Percentiles rank a stretch among this genome's conserved stretches.
phyloP scores from a whole-genome alignment of 371 early-diverging fungal genomes.

The Blyttiomyces sp. region DNA sequence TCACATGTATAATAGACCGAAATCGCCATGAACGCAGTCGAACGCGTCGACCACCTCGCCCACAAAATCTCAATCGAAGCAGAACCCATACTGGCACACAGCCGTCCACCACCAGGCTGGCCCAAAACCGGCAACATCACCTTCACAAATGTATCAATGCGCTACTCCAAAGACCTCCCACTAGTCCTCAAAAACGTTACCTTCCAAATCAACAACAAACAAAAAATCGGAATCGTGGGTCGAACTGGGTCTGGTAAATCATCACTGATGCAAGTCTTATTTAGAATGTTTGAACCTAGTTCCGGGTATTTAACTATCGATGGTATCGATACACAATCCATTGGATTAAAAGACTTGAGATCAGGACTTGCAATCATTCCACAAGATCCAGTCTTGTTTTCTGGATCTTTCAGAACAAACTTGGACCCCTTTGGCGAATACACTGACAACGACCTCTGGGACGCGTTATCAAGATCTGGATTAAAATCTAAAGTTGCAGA shows the following conservation, averaged over 20 bases:
- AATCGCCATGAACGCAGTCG: constrained; percentile 65
- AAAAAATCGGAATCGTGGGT: constrained; percentile 91
- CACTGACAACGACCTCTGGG: constrained; percentile 43
- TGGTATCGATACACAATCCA: constrained; percentile 70
- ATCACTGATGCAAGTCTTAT: constrained; percentile 80
- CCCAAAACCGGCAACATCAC: constrained; percentile 62
- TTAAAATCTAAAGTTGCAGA: constrained; percentile 33
- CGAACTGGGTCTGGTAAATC: constrained; percentile 85
- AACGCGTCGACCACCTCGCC: constrained; percentile 80
- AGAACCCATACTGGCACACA: constrained; percentile 51
- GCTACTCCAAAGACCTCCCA: constrained; percentile 68
- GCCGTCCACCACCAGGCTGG: constrained; percentile 38
- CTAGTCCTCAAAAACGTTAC: constrained; percentile 60
- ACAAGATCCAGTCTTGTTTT: constrained; percentile 48
- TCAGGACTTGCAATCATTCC: constrained; percentile 36
- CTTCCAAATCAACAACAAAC: constrained; percentile 52
- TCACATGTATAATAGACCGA: constrained; percentile 25
- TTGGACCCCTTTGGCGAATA: constrained; percentile 50
- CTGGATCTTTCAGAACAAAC: constrained; percentile 49
- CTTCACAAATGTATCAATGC: constrained; percentile 61
- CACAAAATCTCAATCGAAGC: constrained; percentile 74
- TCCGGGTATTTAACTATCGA: constrained; percentile 69
- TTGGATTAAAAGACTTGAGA: constrained; percentile 75
- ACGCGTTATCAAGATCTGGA: constrained; percentile 36
- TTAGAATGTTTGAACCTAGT: constrained; percentile 85